Evolutionary conservation across 306 rosid species (phyloP).

Genomic region (Dryas alaskensis): DNA sequence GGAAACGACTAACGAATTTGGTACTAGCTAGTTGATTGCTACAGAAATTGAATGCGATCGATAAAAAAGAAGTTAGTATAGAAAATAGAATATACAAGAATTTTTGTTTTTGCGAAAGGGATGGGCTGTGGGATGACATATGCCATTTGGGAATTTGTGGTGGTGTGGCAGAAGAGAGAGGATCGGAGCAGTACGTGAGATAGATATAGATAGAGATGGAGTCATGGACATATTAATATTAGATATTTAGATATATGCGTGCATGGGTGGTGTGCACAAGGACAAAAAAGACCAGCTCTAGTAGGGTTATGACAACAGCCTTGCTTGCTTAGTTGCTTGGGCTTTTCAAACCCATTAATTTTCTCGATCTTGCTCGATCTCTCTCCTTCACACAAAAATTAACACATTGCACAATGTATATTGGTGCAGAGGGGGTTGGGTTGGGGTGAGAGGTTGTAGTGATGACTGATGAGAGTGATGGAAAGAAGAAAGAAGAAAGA

Average conservation of each 20-base stretch:
- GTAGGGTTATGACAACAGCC: conserved; percentile 42
- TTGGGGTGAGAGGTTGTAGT: too few species aligned
- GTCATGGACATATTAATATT: conserved; percentile 15
- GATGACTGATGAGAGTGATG: too few species aligned
- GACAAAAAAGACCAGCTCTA: conserved; percentile 52
- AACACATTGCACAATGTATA: too few species aligned
- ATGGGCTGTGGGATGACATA: not conserved
- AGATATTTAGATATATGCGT: conserved; percentile 16
- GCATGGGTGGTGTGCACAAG: conserved; percentile 23
- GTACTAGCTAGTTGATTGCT: not conserved
- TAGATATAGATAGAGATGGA: conserved; percentile 10
- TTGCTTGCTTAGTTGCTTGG: conserved; percentile 9
- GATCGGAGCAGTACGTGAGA: not conserved
- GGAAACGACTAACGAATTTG: not conserved
- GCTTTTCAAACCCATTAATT: conserved; percentile 16
- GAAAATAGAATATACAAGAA: too few species aligned
- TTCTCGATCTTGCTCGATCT: not conserved
- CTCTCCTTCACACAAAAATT: not conserved
- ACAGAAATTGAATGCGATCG: not conserved
- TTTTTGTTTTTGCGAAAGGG: too few species aligned
- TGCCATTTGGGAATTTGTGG: conserved; percentile 15
- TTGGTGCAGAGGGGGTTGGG: too few species aligned
- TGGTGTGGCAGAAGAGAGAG: conserved; percentile 19
- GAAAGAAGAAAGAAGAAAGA: too few species aligned
- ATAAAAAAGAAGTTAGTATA: not conserved